These are phyloP conservation scores for Pseudotulostoma volvatum DNA, from an alignment of 495 filamentous ascomycete genomes.

Conservation along the genomic window DNA sequence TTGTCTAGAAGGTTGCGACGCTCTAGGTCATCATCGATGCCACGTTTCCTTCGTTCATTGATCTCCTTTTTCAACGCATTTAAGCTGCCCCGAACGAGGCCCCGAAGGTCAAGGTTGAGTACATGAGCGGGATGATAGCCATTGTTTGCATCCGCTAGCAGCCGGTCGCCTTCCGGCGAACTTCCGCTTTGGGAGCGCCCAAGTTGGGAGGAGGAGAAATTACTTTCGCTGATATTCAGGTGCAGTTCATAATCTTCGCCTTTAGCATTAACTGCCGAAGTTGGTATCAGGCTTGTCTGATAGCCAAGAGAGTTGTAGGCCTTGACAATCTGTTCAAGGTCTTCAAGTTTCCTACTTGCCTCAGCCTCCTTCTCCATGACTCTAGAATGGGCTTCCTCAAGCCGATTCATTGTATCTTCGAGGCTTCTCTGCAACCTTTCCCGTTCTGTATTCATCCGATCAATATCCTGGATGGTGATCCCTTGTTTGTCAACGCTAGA, in stretches of 20 bases:
- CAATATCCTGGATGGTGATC: slow-evolving; percentile 91
- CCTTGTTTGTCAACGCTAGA: slow-evolving; percentile 77
- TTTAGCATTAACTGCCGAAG: slow-evolving; percentile 69
- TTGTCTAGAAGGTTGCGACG: slow-evolving; percentile 81
- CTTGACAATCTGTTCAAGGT: slow-evolving; percentile 71
- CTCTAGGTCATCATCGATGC: slow-evolving; percentile 75
- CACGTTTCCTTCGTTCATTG: slow-evolving; percentile 62
- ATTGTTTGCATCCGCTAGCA: slow-evolving; percentile 62
- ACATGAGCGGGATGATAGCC: slow-evolving; percentile 84
- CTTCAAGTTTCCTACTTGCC: slow-evolving; percentile 67
- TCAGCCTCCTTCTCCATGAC: slow-evolving; percentile 73
- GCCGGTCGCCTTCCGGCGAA: slow-evolving; percentile 39
- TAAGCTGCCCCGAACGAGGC: slow-evolving; percentile 63
- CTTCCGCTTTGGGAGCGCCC: slow-evolving; percentile 36
- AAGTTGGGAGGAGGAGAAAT: slow-evolving; percentile 61
- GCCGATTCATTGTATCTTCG: slow-evolving; percentile 50
- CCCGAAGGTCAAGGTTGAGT: slow-evolving; percentile 69
- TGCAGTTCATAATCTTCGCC: slow-evolving; percentile 68
- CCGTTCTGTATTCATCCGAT: slow-evolving; percentile 91
- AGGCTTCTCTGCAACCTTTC: slow-evolving; percentile 78
- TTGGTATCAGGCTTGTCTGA: slow-evolving; percentile 76
- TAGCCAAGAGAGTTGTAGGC: slow-evolving; percentile 88
- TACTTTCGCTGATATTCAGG: slow-evolving; percentile 57
- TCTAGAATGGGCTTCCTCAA: slow-evolving; percentile 69
- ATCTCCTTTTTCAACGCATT: slow-evolving; percentile 69